Conservation (phyloP, 176 grass and related monocot species). For the Oryza meridionalis region DNA sequence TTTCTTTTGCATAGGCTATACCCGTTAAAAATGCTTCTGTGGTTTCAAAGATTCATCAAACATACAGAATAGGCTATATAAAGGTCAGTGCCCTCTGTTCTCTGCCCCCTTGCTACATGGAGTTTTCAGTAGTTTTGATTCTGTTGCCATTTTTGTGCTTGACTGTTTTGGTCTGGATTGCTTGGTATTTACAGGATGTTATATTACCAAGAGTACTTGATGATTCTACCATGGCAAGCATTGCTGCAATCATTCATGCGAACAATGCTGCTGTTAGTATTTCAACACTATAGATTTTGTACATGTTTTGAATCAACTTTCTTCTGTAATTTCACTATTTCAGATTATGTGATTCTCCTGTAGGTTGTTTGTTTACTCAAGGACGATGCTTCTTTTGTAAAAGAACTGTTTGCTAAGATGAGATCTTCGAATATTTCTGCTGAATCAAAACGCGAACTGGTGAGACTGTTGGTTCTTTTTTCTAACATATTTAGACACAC, state of each 20-base stretch:
- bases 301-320: conserved; percentile 37
- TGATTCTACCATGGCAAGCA: conserved; percentile 65
- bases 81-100: conserved; percentile 57
- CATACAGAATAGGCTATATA: conserved; percentile 84
- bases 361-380: conserved; percentile 80
- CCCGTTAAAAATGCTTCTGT: conserved; percentile 72
- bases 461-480: conserved; percentile 37
- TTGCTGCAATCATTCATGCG: conserved; percentile 60
- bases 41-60: conserved; percentile 81
- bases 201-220: conserved; percentile 71
- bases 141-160: conserved; percentile 36
- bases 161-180: conserved; percentile 32
- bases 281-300: conserved; percentile 35
- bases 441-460: conserved; percentile 77
- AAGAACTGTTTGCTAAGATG: conserved; percentile 77
- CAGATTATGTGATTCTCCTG: conserved; percentile 32
- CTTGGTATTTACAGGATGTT: conserved; percentile 70
- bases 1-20: conserved; percentile 61
- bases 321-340: conserved; percentile 3
- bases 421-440: conserved; percentile 57
- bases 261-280: conserved; percentile 76
- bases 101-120: not conserved
- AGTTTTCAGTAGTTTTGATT: conserved; percentile 20
- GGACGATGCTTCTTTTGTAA: conserved; percentile 83
- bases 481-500: conserved; percentile 9